phyloP scores from a whole-genome alignment of 179 eudicot species.

The Patellifolia procumbens region DNA sequence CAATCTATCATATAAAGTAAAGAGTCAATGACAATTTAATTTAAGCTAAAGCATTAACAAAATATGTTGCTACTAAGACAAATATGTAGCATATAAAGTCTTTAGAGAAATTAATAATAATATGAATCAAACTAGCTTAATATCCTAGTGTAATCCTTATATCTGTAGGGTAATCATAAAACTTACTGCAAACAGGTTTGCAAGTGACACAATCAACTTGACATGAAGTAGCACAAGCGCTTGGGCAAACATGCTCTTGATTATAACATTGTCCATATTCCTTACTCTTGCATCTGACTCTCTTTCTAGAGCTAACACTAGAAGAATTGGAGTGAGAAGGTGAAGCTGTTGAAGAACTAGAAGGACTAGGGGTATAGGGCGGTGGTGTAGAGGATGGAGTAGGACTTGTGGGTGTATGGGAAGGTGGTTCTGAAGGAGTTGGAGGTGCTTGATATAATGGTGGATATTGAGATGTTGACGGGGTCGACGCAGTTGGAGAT shows the following conservation, averaged over 20 bases:
- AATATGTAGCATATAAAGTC: not conserved
- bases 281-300: conserved; percentile 39
- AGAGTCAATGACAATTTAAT: not conserved
- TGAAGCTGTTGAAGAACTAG: conserved; percentile 3
- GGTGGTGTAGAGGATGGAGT: no score
- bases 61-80: not conserved
- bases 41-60: not conserved
- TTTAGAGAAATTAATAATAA: not conserved
- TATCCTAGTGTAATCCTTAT: not conserved
- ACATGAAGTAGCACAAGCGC: conserved; percentile 42
- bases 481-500: not conserved
- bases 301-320: conserved; percentile 31
- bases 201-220: conserved; percentile 42
- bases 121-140: not conserved
- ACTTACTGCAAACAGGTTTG: conserved; percentile 49
- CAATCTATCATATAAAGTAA: not conserved
- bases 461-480: not conserved
- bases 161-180: not conserved
- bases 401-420: no score
- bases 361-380: not conserved
- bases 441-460: not conserved
- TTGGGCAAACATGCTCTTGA: conserved; percentile 40
- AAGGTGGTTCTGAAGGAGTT: not conserved
- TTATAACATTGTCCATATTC: conserved; percentile 35
- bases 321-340: conserved; percentile 1